Percentiles rank a stretch among this genome's conserved stretches.
Conservation (phyloP, 2,329 filamentous ascomycete species). For the Aspergillus chevalieri region DNA sequence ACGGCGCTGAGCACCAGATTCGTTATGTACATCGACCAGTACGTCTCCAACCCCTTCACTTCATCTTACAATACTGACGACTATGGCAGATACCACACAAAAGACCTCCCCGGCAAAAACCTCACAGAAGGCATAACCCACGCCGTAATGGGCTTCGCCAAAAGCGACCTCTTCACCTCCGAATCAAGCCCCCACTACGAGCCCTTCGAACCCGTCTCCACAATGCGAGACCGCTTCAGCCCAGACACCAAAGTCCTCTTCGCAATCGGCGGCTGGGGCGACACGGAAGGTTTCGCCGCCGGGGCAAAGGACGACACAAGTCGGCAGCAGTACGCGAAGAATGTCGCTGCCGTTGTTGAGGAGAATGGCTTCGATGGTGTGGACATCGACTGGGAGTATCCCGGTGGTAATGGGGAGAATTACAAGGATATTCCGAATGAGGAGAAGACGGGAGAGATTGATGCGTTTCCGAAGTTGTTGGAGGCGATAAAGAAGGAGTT, state of each 20-base stretch:
- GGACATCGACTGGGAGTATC: slow-evolving; percentile 63
- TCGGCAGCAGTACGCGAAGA: slow-evolving; percentile 56
- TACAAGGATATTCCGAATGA: slow-evolving; percentile 59
- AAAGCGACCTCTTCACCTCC: slow-evolving; percentile 45
- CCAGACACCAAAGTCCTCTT: slow-evolving; percentile 59
- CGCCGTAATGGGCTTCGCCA: slow-evolving; percentile 52
- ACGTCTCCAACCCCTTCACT: slow-evolving; percentile 10
- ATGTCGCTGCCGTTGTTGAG: slow-evolving; percentile 58
- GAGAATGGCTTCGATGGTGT: slow-evolving; percentile 60
- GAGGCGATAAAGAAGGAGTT: slow-evolving; percentile 53
- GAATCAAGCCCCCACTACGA: slow-evolving; percentile 40
- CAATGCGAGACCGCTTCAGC: slow-evolving; percentile 49
- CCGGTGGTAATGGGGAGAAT: slow-evolving; percentile 60
- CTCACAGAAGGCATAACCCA: slow-evolving; percentile 46
- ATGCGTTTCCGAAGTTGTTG: slow-evolving; percentile 57
- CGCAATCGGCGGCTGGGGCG: slow-evolving; percentile 70
- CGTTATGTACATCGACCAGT: slow-evolving; percentile 47
- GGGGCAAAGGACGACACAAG: slow-evolving; percentile 49
- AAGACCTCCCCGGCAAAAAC: slow-evolving; percentile 26
- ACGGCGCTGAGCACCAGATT: slow-evolving; percentile 25
- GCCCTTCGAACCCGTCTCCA: slow-evolving; percentile 50
- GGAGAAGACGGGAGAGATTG: slow-evolving; percentile 54
- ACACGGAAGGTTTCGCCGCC: slow-evolving; percentile 56
- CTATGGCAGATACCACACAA: slow-evolving; percentile 36
- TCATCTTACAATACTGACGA: too few relatives aligned